These are phyloP conservation scores for Rosa rugosa DNA, from an alignment of 306 rosid species.

Conservation along the genomic window DNA sequence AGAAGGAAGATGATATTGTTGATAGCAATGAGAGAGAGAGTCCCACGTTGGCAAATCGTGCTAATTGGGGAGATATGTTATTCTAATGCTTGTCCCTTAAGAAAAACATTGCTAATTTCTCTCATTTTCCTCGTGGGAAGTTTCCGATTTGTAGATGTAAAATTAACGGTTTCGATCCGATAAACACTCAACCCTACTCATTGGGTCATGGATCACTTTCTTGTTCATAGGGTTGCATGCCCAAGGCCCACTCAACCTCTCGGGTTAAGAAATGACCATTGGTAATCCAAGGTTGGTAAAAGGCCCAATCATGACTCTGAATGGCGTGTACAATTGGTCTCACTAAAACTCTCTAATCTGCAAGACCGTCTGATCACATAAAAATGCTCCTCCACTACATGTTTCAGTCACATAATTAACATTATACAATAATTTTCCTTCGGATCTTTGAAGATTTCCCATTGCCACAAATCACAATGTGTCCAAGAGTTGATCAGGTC, in stretches of 20 bases:
- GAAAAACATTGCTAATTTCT: not conserved
- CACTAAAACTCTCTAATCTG: too few species aligned
- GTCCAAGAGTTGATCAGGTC: slow-evolving; percentile 8
- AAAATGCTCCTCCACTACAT: not conserved
- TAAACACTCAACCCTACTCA: too few species aligned
- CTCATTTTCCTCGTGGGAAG: not conserved
- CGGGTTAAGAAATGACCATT: not conserved
- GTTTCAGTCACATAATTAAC: not conserved
- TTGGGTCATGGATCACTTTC: too few species aligned
- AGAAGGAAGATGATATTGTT: not conserved
- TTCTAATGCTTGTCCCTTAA: not conserved
- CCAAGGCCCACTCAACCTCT: not conserved
- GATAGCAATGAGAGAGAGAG: too few species aligned
- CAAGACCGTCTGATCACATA: not conserved
- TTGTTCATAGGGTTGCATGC: too few species aligned
- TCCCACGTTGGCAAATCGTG: too few species aligned
- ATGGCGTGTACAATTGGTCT: not conserved
- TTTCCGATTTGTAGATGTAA: too few species aligned
- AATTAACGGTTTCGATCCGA: too few species aligned
- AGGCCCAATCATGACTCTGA: not conserved
- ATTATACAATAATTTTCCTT: not conserved
- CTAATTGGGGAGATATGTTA: too few species aligned
- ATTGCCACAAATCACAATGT: not conserved
- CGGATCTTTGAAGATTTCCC: not conserved
- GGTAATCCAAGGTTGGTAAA: not conserved